These are phyloP conservation scores for Vararia minispora DNA, from an alignment of 768 basidiomycete species.

Conservation along the genomic window DNA sequence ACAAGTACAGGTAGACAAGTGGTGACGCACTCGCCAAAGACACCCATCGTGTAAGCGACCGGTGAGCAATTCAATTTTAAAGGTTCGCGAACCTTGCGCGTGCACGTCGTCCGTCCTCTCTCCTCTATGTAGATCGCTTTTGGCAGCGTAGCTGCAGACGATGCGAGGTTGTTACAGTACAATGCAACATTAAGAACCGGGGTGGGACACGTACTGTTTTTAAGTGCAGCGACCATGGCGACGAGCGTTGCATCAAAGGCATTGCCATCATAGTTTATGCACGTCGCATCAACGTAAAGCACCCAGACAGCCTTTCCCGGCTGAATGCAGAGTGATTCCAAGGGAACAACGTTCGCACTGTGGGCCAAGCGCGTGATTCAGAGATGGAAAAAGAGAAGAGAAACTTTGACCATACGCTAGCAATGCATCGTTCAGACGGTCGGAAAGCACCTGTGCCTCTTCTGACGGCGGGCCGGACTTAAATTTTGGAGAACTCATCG, in stretches of 20 bases:
- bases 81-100: conserved; percentile 33
- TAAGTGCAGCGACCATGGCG: conserved; percentile 79
- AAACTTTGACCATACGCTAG: conserved; percentile 39
- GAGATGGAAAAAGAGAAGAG: background rate
- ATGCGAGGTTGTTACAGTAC: background rate
- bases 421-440: conserved; percentile 71
- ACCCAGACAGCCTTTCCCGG: conserved; percentile 80
- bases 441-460: conserved; percentile 87
- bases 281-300: conserved; percentile 89
- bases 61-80: conserved; percentile 38
- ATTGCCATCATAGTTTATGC: conserved; percentile 97
- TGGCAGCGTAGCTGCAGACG: conserved; percentile 49
- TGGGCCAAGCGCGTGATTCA: conserved; percentile 1
- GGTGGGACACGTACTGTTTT: conserved; percentile 51
- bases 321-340: conserved; percentile 67
- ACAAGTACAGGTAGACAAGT: background rate
- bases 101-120: conserved; percentile 49
- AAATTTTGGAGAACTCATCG: conserved; percentile 87
- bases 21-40: conserved; percentile 64
- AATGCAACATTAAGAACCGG: background rate
- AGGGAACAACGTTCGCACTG: conserved; percentile 59
- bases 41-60: conserved; percentile 55
- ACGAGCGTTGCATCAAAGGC: conserved; percentile 84
- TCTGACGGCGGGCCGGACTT: conserved; percentile 93
- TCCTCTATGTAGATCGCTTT: conserved; percentile 64